Evolutionary conservation across 2,329 filamentous ascomycete species (phyloP), one percentile per base, ranked within the genome.

Genomic region (Phialocephala subalpina): DNA sequence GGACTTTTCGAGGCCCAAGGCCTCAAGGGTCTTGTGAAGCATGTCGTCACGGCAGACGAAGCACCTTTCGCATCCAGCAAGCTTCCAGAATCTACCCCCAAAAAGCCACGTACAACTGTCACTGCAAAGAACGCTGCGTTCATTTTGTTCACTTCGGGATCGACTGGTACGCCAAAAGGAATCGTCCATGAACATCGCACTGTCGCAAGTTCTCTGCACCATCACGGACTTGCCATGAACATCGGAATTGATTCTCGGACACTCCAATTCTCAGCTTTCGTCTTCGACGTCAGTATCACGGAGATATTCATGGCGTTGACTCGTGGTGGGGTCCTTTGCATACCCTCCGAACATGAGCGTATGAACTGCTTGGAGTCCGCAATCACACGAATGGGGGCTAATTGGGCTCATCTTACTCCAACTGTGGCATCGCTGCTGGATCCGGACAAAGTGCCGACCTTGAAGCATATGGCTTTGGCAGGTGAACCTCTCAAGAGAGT

Each of bases 361-460:
- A 38, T 64, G 52, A 64, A 63, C 18, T 60, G 70, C 57, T 33
- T 74, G 2, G 56, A 49, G 1, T 67, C 56, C 2, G 20, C 56
- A n/a, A 71, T 74, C 3, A 65, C 67, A 20, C 27, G 25, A 6
- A 56, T 70, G 60, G 33, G 64, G 33, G 68, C 66, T 14, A 71
- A 72, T 45, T 70, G 62, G 65, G 63, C 61, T 1, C 47, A 61
- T 14, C 57, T 73, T 16, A 74, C 72, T 7, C 70, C 72, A 11
- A 66, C 72, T 11, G 35, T 73, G 6, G 67, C 66, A 6, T 60
- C 38, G 18, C 36, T 80, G 52, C 71, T 76, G 5, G 74, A 70
- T 7, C 81, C 79, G 74, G 75, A 74, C 16, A 40, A 69, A 63
- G 38, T 74, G 11, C 79, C 73, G 65, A 73, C 4, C 12, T 36